Percentiles rank a stretch among this genome's conserved stretches.
These are phyloP conservation scores for Ceratobasidium theobromae DNA, from an alignment of 1,284 basidiomycete species.

Conservation along the genomic window DNA sequence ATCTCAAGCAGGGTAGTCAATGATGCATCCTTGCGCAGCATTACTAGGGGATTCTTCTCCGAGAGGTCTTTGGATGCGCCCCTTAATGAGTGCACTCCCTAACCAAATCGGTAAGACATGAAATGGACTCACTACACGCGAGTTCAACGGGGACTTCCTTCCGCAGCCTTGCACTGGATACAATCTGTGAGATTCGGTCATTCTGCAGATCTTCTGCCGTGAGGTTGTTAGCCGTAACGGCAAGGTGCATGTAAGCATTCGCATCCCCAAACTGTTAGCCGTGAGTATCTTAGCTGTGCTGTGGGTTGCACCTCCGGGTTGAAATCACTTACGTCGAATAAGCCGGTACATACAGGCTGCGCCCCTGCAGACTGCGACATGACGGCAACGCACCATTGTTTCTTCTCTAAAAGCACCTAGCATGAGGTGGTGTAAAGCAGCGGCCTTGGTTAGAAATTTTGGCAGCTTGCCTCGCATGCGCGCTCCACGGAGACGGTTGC, in stretches of 20 bases:
- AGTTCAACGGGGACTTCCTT: conserved; percentile 70
- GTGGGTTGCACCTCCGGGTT: neutral
- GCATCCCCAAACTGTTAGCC: conserved; percentile 68
- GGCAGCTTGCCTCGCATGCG: conserved; percentile 67
- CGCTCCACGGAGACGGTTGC: conserved; percentile 71
- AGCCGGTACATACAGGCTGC: conserved; percentile 52
- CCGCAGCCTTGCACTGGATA: conserved; percentile 62
- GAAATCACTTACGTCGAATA: conserved; percentile 65
- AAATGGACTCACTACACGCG: conserved; percentile 75
- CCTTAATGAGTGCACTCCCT: neutral
- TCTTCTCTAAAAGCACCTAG: conserved; percentile 62
- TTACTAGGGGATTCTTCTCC: conserved; percentile 73
- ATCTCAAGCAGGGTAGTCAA: conserved; percentile 61
- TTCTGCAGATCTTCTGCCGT: conserved; percentile 60
- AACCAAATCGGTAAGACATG: neutral
- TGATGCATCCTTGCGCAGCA: conserved; percentile 60
- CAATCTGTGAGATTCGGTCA: conserved; percentile 62
- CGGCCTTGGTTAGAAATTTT: neutral
- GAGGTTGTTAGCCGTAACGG: conserved; percentile 70
- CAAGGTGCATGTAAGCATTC: conserved; percentile 76
- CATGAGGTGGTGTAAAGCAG: neutral
- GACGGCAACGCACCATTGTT: conserved; percentile 64
- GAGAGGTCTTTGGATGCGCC: conserved; percentile 64
- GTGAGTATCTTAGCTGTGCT: neutral
- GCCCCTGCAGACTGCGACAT: conserved; percentile 45